phyloP scores from a whole-genome alignment of 768 basidiomycete genomes.

The Artomyces pyxidatus region DNA sequence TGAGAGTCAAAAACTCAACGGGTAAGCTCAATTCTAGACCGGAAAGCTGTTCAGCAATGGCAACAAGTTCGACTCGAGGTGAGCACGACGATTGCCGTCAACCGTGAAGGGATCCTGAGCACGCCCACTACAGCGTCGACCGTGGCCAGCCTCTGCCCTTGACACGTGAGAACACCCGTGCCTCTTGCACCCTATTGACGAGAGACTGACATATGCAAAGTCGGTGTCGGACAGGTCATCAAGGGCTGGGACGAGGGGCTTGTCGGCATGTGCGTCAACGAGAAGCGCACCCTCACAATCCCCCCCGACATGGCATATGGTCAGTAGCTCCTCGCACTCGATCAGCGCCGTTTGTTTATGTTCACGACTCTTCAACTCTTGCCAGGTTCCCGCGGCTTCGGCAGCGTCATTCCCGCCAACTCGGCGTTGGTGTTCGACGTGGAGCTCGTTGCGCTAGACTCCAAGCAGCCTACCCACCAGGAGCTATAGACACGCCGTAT shows the following conservation, averaged over 20 bases:
- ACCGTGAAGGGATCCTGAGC: no score
- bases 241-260: conserved; percentile 82
- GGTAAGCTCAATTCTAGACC: no score
- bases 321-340: conserved; percentile 28
- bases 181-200: not conserved
- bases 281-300: conserved; percentile 86
- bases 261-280: conserved; percentile 75
- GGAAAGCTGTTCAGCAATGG: conserved; percentile 73
- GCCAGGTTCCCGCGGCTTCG: conserved; percentile 67
- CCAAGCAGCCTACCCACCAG: conserved; percentile 30
- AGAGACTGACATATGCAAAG: conserved; percentile 27
- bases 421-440: conserved; percentile 83
- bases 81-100: no score
- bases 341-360: not conserved
- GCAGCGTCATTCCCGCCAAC: conserved; percentile 67
- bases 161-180: conserved; percentile 50
- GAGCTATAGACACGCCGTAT: conserved; percentile 36
- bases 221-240: conserved; percentile 77
- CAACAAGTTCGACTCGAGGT: conserved; percentile 85
- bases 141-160: conserved; percentile 69
- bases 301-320: conserved; percentile 78
- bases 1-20: no score
- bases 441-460: conserved; percentile 64
- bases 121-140: conserved; percentile 55
- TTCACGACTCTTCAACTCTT: not conserved